Base-by-base conservation (phyloP, 192 early-diverging fungal species). In the Backusella sp. region DNA sequence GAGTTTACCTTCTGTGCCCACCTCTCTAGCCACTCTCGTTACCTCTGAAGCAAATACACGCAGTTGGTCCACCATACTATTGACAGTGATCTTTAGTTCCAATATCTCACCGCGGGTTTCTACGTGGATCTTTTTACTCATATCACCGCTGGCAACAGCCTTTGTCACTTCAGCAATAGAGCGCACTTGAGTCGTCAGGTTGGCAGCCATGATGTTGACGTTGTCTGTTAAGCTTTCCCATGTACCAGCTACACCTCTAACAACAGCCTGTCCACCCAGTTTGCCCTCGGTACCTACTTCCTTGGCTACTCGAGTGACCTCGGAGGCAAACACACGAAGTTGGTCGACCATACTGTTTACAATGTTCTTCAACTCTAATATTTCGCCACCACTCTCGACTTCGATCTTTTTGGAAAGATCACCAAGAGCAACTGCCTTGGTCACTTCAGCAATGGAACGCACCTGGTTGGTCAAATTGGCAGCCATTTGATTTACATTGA, bases 231-330 rank as follows among this genome's bases (percentile, higher is more conserved):
- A 82, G 28, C 92, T 92, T 56, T 90, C 87, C 94, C 94, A 95
- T 0, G 88, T 88, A 19, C 94, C 94, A 23, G 88, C 89, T 0
- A 93, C 92, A 70, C 88, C 90, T 17, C 77, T 72, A 4, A 95
- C 94, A 23, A 90, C 84, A 0, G 92, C 94, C 76, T 94, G 92
- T 39, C 86, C 94, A 65, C 94, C 94, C 23, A 95, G 83, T 70
- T 91, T 92, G 46, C 94, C 94, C 53, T 93, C 90, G 0, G 85
- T 91, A 42, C 91, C 91, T 19, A 92, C 91, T 76, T 90, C 89
- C 9, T 84, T 81, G 1, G 91, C 88, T 5, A 92, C 91, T 72
- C 87, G 85, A 32, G 86, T 87, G 30, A 91, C 87, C 75, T 92
- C 91, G 1, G 83, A 79, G 1, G 90, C 89, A 84, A 92, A 91